These are phyloP conservation scores for Tetrahymena borealis DNA, from an alignment of 73 alveolate genomes.

Conservation along the genomic window DNA sequence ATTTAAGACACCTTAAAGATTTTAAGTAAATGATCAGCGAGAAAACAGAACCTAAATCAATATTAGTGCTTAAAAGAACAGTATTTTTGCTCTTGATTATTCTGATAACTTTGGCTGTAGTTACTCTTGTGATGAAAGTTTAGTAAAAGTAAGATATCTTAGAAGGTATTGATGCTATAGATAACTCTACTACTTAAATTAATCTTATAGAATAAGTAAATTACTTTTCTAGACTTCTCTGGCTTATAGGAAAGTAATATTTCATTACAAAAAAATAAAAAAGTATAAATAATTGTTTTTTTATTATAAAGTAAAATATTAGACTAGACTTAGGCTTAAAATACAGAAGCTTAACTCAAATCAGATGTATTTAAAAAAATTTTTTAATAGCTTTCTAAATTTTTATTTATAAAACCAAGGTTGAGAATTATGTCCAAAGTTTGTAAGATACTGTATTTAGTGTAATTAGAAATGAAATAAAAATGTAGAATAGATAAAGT, in stretches of 20 bases:
- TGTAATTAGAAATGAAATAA: background rate
- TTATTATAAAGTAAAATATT: background rate
- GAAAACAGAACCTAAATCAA: slow-evolving; percentile 42
- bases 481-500: background rate
- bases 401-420: background rate
- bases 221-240: slow-evolving; percentile 22
- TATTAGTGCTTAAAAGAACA: slow-evolving; percentile 29
- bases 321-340: background rate
- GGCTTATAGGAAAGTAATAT: slow-evolving; percentile 19
- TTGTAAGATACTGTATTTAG: background rate
- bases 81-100: slow-evolving; percentile 22
- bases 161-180: slow-evolving; percentile 31
- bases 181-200: slow-evolving; percentile 8
- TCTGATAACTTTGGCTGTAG: slow-evolving; percentile 14
- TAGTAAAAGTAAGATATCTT: slow-evolving; percentile 12
- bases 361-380: background rate
- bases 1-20: slow-evolving; percentile 37
- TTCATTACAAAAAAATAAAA: background rate
- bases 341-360: background rate
- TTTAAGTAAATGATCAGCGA: slow-evolving; percentile 36
- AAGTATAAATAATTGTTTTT: background rate
- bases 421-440: background rate
- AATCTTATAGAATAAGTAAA: slow-evolving; percentile 26
- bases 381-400: background rate
- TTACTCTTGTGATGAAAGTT: slow-evolving; percentile 12